Evolutionary conservation across 129 eudicot species (phyloP), one percentile per base, ranked within the genome.

Genomic region (Smallanthus sonchifolius): DNA sequence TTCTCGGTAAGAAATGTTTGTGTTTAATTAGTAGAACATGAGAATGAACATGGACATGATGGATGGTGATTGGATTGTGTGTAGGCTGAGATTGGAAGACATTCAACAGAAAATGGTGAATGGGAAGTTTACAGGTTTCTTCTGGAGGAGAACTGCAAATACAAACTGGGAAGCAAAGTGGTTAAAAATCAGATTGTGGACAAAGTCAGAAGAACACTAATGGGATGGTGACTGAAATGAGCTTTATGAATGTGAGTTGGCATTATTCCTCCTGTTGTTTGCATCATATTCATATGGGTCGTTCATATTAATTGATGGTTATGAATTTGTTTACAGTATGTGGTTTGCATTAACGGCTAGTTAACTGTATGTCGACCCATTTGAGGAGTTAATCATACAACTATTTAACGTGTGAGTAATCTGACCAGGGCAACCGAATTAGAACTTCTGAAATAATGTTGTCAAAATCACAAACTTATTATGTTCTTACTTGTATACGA

Each of bases 121-220:
- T 87, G 92, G 92, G 96, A 89, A 70, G 86, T 89, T 61, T 89
- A 87, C 73, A 74, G 91, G 73, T 89, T 89, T 61, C 88, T 89
- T 47, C 57, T 89, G 28, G 96, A 86, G 67, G 96, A 89, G 71
- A 85, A 71, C 52, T 20, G 77, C 69, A 80, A 62, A 24, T 83
- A 75, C 43, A 77, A 73, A 10, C 32, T 85, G 49, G 83, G 83
- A 68, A 82, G 77, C 39, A 67, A 38, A 79, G 86, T 17, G 42
- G 83, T 75, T 43, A 87, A 84, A 51, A 89, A 81, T 70, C 90
- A 78, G 80, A 89, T 89, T 60, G 92, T 83, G 43, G 90, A 89
- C 78, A 87, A 77, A 64, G 90, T 89, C 34, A 84, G 89, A 76
- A 87, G 86, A 78, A 71, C 78, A 1, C 76, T 87, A 40, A 86